phyloP scores from a whole-genome alignment of 208 protist species.

The Herpetomonas muscarum region DNA sequence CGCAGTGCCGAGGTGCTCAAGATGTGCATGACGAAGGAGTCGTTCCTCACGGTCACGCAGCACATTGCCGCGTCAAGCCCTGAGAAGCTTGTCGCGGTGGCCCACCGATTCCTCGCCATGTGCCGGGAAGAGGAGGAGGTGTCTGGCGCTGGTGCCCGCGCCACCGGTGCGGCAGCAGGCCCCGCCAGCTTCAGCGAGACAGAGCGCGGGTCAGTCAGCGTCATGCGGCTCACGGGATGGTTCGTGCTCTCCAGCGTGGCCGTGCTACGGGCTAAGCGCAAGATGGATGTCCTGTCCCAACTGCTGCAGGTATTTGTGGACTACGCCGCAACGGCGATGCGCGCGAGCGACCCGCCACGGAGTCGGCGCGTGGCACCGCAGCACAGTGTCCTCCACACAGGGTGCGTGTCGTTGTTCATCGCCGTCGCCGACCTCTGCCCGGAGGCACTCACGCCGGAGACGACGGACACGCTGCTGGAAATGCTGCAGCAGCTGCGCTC shows the following conservation, averaged over 20 bases:
- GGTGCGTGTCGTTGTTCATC: constrained; percentile 68
- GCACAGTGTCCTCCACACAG: constrained; percentile 61
- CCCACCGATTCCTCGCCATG: constrained; percentile 23
- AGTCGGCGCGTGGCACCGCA: constrained; percentile 17
- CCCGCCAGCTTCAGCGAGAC: not conserved
- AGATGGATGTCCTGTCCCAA: constrained; percentile 19
- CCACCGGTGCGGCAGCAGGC: not conserved
- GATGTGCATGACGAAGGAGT: constrained; percentile 38
- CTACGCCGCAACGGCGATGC: constrained; percentile 16
- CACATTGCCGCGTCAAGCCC: constrained; percentile 34
- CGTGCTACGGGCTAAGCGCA: constrained; percentile 11
- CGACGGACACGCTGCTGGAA: constrained; percentile 27
- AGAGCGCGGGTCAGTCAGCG: not conserved
- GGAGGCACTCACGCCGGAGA: constrained; percentile 23
- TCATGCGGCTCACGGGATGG: constrained; percentile 60
- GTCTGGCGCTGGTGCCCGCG: constrained; percentile 8
- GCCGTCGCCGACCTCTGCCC: constrained; percentile 59
- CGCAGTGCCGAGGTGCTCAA: constrained; percentile 17
- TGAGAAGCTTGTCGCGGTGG: constrained; percentile 16
- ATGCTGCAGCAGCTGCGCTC: constrained; percentile 18
- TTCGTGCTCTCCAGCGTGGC: constrained; percentile 60
- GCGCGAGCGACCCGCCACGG: too few relatives aligned
- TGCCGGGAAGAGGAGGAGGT: constrained; percentile 23
- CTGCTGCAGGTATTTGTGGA: constrained; percentile 49
- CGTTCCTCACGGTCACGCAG: constrained; percentile 33